These are phyloP conservation scores for Cunninghamia lanceolata DNA, from an alignment of 75 land plant genomes.

Conservation along the genomic window DNA sequence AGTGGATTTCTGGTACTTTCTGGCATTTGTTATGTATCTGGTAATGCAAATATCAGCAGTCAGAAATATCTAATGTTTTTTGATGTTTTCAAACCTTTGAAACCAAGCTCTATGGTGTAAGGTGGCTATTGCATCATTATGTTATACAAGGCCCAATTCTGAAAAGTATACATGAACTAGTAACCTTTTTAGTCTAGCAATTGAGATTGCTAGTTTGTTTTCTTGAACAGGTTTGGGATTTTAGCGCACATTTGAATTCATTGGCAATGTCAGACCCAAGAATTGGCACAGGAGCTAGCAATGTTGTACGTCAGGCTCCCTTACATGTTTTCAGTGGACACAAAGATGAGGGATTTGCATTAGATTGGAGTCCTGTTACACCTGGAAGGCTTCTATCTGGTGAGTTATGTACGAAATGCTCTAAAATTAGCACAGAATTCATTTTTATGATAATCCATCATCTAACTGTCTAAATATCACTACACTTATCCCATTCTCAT, in stretches of 20 bases:
- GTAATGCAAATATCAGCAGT: not conserved
- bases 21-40: not conserved
- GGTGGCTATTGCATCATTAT: not conserved
- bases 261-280: slow-evolving; percentile 59
- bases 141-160: not conserved
- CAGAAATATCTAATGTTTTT: not conserved
- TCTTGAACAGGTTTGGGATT: slow-evolving; percentile 80
- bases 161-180: not conserved
- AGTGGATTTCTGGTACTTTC: not conserved
- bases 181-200: not conserved
- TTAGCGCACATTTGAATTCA: slow-evolving; percentile 60
- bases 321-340: slow-evolving; percentile 73
- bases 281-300: slow-evolving; percentile 25
- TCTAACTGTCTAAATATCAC: not conserved
- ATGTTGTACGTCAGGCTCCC: slow-evolving; percentile 54
- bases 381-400: slow-evolving; percentile 87
- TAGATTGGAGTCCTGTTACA: slow-evolving; percentile 86
- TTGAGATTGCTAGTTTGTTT: not conserved
- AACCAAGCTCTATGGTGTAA: not conserved
- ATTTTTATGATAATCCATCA: not conserved
- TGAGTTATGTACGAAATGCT: slow-evolving; percentile 13
- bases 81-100: no score
- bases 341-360: slow-evolving; percentile 92
- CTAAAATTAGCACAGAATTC: not conserved
- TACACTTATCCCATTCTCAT: no score